phyloP scores from a whole-genome alignment of 2,329 filamentous ascomycete genomes.

The Colletotrichum falcatum region DNA sequence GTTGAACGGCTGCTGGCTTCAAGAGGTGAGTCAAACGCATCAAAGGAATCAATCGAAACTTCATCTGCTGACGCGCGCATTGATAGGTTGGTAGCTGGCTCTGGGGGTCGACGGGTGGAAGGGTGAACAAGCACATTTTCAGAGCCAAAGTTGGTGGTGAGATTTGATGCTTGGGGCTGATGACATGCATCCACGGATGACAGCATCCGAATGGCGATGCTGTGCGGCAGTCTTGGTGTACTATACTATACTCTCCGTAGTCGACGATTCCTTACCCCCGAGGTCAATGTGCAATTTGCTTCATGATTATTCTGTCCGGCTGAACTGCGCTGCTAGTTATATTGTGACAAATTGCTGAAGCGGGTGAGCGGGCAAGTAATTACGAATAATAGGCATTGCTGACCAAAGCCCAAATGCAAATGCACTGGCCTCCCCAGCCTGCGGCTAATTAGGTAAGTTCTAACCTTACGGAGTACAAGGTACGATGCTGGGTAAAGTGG shows the following conservation, averaged over 20 bases:
- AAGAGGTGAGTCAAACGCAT: conserved; percentile 24
- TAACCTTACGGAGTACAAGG: too few relatives aligned
- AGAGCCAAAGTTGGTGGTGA: conserved; percentile 67
- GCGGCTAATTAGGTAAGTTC: too few relatives aligned
- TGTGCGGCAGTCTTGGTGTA: neutral
- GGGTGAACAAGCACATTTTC: conserved; percentile 60
- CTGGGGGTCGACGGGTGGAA: conserved; percentile 42
- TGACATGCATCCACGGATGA: conserved; percentile 2
- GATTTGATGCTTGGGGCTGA: conserved; percentile 48
- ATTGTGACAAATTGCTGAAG: neutral
- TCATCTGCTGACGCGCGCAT: conserved; percentile 2
- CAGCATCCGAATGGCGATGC: conserved; percentile 1
- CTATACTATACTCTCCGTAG: neutral
- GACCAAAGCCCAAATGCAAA: neutral
- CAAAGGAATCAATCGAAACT: neutral
- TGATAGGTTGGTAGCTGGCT: conserved; percentile 33
- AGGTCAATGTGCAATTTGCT: neutral
- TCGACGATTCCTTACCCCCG: neutral
- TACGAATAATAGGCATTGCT: neutral
- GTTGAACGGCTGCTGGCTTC: conserved; percentile 44
- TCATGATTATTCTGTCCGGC: neutral
- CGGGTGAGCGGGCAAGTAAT: too few relatives aligned
- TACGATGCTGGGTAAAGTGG: neutral
- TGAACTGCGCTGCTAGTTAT: neutral
- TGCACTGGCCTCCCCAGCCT: neutral